Evolutionary conservation across 2,329 filamentous ascomycete genomes (phyloP), one percentile per base, ranked within the genome.

Genomic region (Orbilia javanica): DNA sequence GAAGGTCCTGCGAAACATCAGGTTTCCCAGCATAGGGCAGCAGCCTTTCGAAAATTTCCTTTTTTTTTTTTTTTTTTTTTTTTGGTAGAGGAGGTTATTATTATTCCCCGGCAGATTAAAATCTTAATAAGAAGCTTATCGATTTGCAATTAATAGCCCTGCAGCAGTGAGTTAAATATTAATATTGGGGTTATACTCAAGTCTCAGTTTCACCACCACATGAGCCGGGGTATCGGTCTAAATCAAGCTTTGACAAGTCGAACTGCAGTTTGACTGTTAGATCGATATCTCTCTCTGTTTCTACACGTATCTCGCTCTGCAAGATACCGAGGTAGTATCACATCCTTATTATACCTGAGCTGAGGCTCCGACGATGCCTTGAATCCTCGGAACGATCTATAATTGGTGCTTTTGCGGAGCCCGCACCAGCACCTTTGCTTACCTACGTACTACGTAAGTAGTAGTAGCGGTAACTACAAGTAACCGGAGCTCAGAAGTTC

Each of bases 1-100:
- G 74, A 78, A 78, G 70, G 70, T 63, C 55, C 65, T 74, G 62
- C 62, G 70, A 74, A 74, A 48, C 63, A 52, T 62, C 44, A 66
- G 29, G n/a, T 57, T 48, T 25, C 53, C 68, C 63, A 65, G 31
- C 60, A 20, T 60, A 65, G 20, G 29, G 39, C 25, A 18, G 57
- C n/a, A n/a, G n/a, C n/a, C n/a, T n/a, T n/a, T n/a, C n/a, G n/a
- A n/a, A n/a, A n/a, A n/a, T n/a, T n/a, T n/a, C n/a, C n/a, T n/a
- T n/a, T n/a, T n/a, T n/a, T n/a, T 36, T 15, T 50, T 31, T 31
- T 15, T 52, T n/a, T n/a, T n/a, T n/a, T n/a, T n/a, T n/a, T n/a
- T n/a, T n/a, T n/a, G n/a, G n/a, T n/a, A n/a, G n/a, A n/a, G n/a
- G n/a, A n/a, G n/a, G n/a, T n/a, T n/a, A n/a, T n/a, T n/a, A n/a